Evolutionary conservation across 192 early-diverging fungal genomes (phyloP).

Genomic region (Geranomyces variabilis): DNA sequence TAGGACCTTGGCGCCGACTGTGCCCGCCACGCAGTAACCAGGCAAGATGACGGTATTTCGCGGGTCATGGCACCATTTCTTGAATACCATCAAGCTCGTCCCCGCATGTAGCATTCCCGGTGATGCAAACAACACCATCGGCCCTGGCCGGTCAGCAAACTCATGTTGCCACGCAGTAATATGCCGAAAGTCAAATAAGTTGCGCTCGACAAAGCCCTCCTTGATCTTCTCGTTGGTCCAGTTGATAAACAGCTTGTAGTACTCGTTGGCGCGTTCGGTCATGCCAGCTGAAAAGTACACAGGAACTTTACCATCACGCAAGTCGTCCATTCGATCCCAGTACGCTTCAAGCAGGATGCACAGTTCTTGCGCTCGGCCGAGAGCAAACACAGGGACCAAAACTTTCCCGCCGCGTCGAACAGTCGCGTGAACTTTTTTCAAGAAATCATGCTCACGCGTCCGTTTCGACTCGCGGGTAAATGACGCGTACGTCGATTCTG

Average conservation of each 20-base stretch:
- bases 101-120: slow-evolving; percentile 99
- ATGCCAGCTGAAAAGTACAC: slow-evolving; percentile 95
- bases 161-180: slow-evolving; percentile 81
- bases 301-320: slow-evolving; percentile 70
- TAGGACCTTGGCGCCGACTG: slow-evolving; percentile 91
- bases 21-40: slow-evolving; percentile 96
- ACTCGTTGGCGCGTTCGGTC: slow-evolving; percentile 91
- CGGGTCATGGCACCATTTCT: slow-evolving; percentile 91
- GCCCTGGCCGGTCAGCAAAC: slow-evolving; percentile 74
- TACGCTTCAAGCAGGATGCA: slow-evolving; percentile 94
- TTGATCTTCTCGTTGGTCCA: slow-evolving; percentile 99
- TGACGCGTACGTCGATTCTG: slow-evolving; percentile 96
- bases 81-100: slow-evolving; percentile 91
- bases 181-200: slow-evolving; percentile 97
- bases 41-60: slow-evolving; percentile 98
- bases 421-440: slow-evolving; percentile 87
- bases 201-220: slow-evolving; percentile 83
- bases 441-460: slow-evolving; percentile 88
- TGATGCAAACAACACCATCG: slow-evolving; percentile 95
- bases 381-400: slow-evolving; percentile 95
- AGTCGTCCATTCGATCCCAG: slow-evolving; percentile 91
- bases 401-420: slow-evolving; percentile 66
- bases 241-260: slow-evolving; percentile 95
- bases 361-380: slow-evolving; percentile 96
- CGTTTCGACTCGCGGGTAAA: slow-evolving; percentile 94